These are phyloP conservation scores for Fusarium piperis DNA, from an alignment of 2,329 filamentous ascomycete genomes.

Conservation along the genomic window DNA sequence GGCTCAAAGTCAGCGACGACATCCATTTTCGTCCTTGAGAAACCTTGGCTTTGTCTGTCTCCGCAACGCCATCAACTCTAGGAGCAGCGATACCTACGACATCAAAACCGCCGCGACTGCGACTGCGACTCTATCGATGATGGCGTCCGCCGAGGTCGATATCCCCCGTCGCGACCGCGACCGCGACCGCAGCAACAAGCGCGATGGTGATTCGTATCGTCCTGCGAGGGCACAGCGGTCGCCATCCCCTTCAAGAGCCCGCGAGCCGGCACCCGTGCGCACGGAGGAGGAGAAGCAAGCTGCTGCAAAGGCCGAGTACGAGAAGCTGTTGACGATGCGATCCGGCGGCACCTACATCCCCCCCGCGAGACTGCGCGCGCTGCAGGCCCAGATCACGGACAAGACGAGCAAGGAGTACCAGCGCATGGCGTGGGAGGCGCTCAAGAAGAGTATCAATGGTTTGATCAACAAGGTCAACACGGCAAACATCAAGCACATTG, in stretches of 20 bases:
- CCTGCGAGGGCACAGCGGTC: constrained; percentile 47
- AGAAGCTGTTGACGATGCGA: constrained; percentile 90
- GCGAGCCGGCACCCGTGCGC: constrained; percentile 53
- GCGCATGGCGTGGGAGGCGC: constrained; percentile 97
- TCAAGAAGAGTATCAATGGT: constrained; percentile 99
- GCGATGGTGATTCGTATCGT: constrained; percentile 63
- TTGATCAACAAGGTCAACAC: constrained; percentile 99
- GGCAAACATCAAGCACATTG: constrained; percentile 96
- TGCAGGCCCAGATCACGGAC: constrained; percentile 97
- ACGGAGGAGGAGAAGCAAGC: constrained; percentile 88
- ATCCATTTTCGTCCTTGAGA: constrained; percentile 18
- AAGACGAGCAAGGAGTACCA: constrained; percentile 97
- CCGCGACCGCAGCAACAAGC: constrained; percentile 45
- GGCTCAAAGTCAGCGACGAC: constrained; percentile 25
- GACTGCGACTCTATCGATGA: constrained; percentile 35
- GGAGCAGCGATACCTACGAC: background rate
- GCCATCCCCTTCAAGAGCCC: constrained; percentile 44
- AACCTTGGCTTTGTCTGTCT: constrained; percentile 14
- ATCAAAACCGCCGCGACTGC: constrained; percentile 6
- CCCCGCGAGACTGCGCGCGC: constrained; percentile 85
- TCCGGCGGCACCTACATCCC: constrained; percentile 97
- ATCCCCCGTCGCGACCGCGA: constrained; percentile 52
- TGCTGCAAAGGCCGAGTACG: constrained; percentile 89
- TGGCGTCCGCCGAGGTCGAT: constrained; percentile 58
- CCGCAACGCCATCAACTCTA: constrained; percentile 19